Base-by-base conservation (phyloP, 2,329 filamentous ascomycete species). In the Daldinia sp. region DNA sequence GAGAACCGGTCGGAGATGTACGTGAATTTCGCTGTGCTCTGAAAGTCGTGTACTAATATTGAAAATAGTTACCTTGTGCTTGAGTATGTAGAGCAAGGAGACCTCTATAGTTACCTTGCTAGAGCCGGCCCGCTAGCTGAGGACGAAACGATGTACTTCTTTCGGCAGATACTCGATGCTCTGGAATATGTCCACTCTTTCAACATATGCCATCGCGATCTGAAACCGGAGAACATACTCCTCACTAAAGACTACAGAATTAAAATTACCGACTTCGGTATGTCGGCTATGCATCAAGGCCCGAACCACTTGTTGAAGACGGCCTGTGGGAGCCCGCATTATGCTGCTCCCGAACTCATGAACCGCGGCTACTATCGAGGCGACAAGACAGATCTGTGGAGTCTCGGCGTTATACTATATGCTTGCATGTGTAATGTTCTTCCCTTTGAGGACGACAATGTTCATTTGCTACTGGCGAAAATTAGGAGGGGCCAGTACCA, bases 191-290 rank as follows among this genome's bases (percentile, higher is more conserved):
- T 94, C 70, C 95, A 99, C 77, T 88, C 91, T 2, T 92, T 97
- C 79, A 93, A 94, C 70, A 97, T 99, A 66, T 97, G 94, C 75
- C 95, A 99, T 75, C 91, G 95, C 21, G 95, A 99, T 71, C 82
- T 99, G 54, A 99, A 99, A 78, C 95, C 94, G 0, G 95, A 99
- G 78, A 99, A 99, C 72, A 97, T 99, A 45, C 83, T 99, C 15
- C 83, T 99, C 51, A 93, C 93, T 59, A 81, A 82, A 2, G 81
- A 89, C 47, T 85, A 90, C 54, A 88, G 91, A 60, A 88, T 98
- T 76, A 99, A 98, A 78, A 89, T 99, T 71, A 94, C 94, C 52
- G 95, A 99, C 76, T 99, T 99, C 76, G 94, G 95, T 39, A 97
- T 99, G 94, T 95, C 95, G 43, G 94, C 94, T 3, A 82, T 98